Percentiles rank a stretch among this genome's conserved stretches.
Conservation (phyloP, 352 stramenopile species). For the Pythium pectinolyticum region DNA sequence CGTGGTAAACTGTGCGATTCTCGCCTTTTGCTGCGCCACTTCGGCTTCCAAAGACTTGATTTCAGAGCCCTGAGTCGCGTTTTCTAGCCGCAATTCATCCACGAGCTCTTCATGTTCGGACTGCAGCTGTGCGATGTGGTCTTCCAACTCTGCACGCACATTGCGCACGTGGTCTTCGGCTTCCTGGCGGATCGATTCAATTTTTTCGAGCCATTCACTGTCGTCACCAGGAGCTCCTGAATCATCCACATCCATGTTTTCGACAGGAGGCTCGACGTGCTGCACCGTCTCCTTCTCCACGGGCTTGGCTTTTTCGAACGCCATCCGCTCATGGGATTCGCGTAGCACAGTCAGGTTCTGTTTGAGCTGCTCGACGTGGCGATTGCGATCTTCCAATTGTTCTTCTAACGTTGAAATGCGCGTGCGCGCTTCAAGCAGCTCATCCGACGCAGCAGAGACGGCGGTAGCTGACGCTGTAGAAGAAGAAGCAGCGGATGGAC, state of each 20-base stretch:
- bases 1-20: conserved; percentile 64
- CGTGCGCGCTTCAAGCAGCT: conserved; percentile 49
- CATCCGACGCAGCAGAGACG: conserved; percentile 32
- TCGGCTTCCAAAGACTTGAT: conserved; percentile 68
- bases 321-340: conserved; percentile 29
- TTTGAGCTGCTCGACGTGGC: conserved; percentile 64
- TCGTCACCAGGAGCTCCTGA: conserved; percentile 22
- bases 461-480: neutral
- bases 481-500: neutral
- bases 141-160: conserved; percentile 64
- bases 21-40: conserved; percentile 63
- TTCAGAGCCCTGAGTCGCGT: conserved; percentile 56
- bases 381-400: conserved; percentile 69
- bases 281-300: conserved; percentile 30
- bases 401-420: conserved; percentile 62
- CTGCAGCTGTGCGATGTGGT: conserved; percentile 57
- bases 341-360: conserved; percentile 59
- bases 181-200: conserved; percentile 53
- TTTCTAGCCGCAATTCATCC: conserved; percentile 58
- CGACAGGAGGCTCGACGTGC: conserved; percentile 27
- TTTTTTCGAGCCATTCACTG: conserved; percentile 44
- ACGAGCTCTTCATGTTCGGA: conserved; percentile 53
- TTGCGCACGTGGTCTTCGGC: conserved; percentile 58
- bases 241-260: conserved; percentile 39
- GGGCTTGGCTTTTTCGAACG: conserved; percentile 12